These are phyloP conservation scores for Martiniozyma asiatica DNA, from an alignment of 1,139 yeast species.

Conservation along the genomic window DNA sequence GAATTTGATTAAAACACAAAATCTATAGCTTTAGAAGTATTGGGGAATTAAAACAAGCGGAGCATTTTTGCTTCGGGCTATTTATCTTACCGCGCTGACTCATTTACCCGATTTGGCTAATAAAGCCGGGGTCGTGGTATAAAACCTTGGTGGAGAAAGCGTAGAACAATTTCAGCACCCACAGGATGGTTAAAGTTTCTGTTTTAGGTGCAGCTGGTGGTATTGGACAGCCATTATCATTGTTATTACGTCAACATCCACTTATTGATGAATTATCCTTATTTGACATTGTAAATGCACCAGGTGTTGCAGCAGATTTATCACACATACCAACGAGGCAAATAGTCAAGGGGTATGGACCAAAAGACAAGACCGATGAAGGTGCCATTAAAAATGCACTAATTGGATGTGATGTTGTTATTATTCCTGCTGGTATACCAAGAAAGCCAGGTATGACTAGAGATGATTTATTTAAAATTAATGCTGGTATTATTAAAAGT, in stretches of 20 bases:
- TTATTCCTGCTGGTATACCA: conserved; percentile 77
- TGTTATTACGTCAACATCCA: conserved; percentile 48
- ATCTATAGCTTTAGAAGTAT: too few relatives aligned
- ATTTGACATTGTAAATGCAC: conserved; percentile 56
- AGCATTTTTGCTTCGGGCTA: too few relatives aligned
- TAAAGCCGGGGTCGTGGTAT: too few relatives aligned
- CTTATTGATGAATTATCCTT: conserved; percentile 44
- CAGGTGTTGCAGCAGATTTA: conserved; percentile 65
- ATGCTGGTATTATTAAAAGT: conserved; percentile 55
- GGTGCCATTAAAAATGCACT: conserved; percentile 30
- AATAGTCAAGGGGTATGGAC: conserved; percentile 43
- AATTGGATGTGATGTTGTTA: conserved; percentile 26
- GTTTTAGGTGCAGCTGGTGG: conserved; percentile 78
- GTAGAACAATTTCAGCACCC: too few relatives aligned
- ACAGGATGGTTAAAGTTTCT: conserved; percentile 50
- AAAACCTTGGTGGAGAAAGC: too few relatives aligned
- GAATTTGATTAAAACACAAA: too few relatives aligned
- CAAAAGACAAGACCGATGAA: conserved; percentile 35
- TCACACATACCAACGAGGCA: conserved; percentile 61
- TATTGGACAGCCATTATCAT: conserved; percentile 65
- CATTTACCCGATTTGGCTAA: too few relatives aligned
- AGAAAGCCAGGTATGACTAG: conserved; percentile 75
- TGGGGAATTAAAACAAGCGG: too few relatives aligned
- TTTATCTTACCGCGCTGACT: too few relatives aligned
- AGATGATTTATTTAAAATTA: conserved; percentile 63